Conservation (phyloP, 768 basidiomycete genomes). For the Mycena polygramma region DNA sequence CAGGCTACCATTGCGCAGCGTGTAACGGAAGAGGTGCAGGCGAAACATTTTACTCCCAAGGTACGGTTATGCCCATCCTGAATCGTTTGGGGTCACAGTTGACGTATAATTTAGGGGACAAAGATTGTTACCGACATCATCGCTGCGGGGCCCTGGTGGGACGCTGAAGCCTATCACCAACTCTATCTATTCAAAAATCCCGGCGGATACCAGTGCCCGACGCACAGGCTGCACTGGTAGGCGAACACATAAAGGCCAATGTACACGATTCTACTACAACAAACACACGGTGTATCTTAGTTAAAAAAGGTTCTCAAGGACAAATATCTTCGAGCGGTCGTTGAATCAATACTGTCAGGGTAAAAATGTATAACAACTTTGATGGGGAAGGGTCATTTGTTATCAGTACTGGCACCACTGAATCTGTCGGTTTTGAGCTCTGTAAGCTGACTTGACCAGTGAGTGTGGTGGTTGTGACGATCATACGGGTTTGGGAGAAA, state of each 20-base stretch:
- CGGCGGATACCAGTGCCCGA: constrained; percentile 81
- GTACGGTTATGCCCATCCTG: constrained; percentile 29
- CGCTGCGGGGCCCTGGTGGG: constrained; percentile 70
- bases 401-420: too few species aligned
- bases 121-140: constrained; percentile 75
- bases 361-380: too few species aligned
- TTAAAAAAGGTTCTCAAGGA: too few species aligned
- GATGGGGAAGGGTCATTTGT: too few species aligned
- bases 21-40: constrained; percentile 77
- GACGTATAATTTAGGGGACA: constrained; percentile 41
- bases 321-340: too few species aligned
- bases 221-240: constrained; percentile 77
- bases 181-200: constrained; percentile 77
- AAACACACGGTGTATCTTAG: too few species aligned
- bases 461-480: too few species aligned
- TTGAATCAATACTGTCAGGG: too few species aligned
- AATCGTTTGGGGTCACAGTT: background rate
- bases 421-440: too few species aligned
- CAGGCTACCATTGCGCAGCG: constrained; percentile 70
- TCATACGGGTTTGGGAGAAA: too few species aligned
- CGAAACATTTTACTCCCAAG: constrained; percentile 71
- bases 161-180: constrained; percentile 76
- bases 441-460: too few species aligned
- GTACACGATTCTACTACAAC: too few species aligned
- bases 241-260: background rate